Evolutionary conservation across 2,329 filamentous ascomycete genomes (phyloP), one percentile per base, ranked within the genome.

Genomic region (Gnomoniopsis sp.): DNA sequence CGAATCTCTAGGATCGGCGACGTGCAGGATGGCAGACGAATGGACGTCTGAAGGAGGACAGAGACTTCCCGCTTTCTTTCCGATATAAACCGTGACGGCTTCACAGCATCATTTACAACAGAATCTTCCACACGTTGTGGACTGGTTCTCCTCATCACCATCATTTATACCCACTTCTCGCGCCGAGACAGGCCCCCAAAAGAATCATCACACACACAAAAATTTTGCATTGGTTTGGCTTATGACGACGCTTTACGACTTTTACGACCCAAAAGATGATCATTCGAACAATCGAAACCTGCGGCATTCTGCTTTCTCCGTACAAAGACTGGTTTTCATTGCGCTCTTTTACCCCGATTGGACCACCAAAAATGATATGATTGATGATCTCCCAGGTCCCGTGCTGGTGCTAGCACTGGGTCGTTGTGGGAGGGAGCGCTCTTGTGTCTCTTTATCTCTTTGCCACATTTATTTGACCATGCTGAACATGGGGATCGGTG

Each of bases 51-150:
- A 51, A 19, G 48, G 41, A 34, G 48, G n/a, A 22, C 33, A 49
- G 21, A 58, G n/a, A 19, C 15, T 44, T 21, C 41, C 36, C 14
- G 38, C 26, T 50, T 51, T 62, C 62, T 63, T 65, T 62, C 57
- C 65, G 61, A 66, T 63, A 66, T 72, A 72, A 66, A 69, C 43
- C 59, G 68, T 67, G 67, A 66, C 67, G 64, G 71, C 71, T 74
- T 72, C 71, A 68, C 71, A 70, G 71, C 71, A 64, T 65, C 38
- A 30, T 53, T 61, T 66, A 68, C 69, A 69, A 65, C 66, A 60
- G 41, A 62, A 61, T 60, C 59, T 15, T 33, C 17, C 47, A 17
- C 15, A 41, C 41, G 50, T 21, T 48, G 51, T 43, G 56, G 38
- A 47, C 44, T 36, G 30, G 26, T 23, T 44, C 38, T 50, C 34